Conservation (phyloP, 371 early-diverging fungal genomes). For the Rozella allomycis region DNA sequence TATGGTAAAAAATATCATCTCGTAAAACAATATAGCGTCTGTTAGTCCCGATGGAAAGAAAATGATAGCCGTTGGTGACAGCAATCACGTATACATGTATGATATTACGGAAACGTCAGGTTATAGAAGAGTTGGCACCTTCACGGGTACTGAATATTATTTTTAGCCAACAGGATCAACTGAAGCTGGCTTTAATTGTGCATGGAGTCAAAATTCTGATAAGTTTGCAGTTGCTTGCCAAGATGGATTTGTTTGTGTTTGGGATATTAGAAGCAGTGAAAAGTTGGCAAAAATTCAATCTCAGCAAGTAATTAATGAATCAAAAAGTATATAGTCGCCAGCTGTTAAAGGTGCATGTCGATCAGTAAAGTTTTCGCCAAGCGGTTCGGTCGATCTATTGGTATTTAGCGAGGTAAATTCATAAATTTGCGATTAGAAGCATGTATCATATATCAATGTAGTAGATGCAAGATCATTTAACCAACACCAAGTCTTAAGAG, state of each 20-base stretch:
- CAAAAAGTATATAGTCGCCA: too few relatives aligned
- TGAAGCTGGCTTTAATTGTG: slow-evolving; percentile 51
- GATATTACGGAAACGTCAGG: slow-evolving; percentile 33
- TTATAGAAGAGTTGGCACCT: slow-evolving; percentile 38
- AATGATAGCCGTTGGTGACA: slow-evolving; percentile 67
- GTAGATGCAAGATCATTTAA: slow-evolving; percentile 68
- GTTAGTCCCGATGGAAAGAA: slow-evolving; percentile 61
- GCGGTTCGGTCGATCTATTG: slow-evolving; percentile 54
- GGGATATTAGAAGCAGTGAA: slow-evolving; percentile 42
- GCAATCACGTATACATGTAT: slow-evolving; percentile 54
- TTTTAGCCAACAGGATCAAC: slow-evolving; percentile 9
- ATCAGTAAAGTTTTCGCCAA: slow-evolving; percentile 57
- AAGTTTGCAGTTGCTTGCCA: slow-evolving; percentile 59
- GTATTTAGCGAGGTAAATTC: slow-evolving; percentile 46
- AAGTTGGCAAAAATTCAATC: slow-evolving; percentile 30
- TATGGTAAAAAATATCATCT: slow-evolving; percentile 19
- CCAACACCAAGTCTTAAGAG: slow-evolving; percentile 36
- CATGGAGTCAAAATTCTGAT: slow-evolving; percentile 49
- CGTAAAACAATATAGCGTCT: slow-evolving; percentile 21
- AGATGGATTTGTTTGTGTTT: slow-evolving; percentile 52
- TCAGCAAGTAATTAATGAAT: slow-evolving; percentile 16
- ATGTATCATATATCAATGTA: slow-evolving; percentile 55
- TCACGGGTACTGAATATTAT: slow-evolving; percentile 22
- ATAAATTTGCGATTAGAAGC: slow-evolving; percentile 11
- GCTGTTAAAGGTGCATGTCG: slow-evolving; percentile 61